Conservation (phyloP, 1,139 yeast genomes). For the Suhomyces anneliseae region DNA sequence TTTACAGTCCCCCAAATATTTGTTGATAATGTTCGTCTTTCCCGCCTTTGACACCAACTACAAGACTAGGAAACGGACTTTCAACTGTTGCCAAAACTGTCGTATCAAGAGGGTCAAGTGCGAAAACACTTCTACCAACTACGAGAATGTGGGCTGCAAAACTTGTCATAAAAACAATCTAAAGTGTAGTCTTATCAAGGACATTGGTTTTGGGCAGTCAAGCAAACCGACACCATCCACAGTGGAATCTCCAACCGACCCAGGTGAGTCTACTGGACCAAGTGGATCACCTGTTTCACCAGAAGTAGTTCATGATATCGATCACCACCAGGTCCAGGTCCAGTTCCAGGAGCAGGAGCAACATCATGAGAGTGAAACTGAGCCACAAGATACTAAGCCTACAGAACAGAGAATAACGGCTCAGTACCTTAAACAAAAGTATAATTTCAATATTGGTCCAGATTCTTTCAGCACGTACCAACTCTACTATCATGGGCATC, state of each 20-base stretch:
- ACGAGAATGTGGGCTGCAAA: constrained; percentile 38
- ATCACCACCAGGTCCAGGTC: no score
- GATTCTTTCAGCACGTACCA: constrained; percentile 22
- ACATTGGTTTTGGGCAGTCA: no score
- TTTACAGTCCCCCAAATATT: not conserved
- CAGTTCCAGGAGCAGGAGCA: no score
- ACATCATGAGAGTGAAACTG: not conserved
- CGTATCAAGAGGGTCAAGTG: constrained; percentile 44
- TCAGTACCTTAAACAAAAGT: constrained; percentile 23
- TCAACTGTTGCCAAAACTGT: constrained; percentile 54
- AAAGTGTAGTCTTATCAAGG: constrained; percentile 15
- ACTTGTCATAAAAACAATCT: constrained; percentile 26
- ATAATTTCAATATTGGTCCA: constrained; percentile 26
- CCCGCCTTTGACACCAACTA: constrained; percentile 60
- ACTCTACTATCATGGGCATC: constrained; percentile 29
- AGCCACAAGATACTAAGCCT: not conserved
- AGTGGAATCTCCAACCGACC: not conserved
- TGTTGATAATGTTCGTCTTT: constrained; percentile 46
- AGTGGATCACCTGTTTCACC: no score
- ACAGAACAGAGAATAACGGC: constrained; percentile 18
- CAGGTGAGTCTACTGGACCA: no score
- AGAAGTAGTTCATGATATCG: no score
- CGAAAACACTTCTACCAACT: constrained; percentile 32
- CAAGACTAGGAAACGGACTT: constrained; percentile 53
- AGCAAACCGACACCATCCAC: constrained; percentile 1